These are phyloP conservation scores for Lanmaoa rubissima DNA, from an alignment of 768 basidiomycete species.

Conservation along the genomic window DNA sequence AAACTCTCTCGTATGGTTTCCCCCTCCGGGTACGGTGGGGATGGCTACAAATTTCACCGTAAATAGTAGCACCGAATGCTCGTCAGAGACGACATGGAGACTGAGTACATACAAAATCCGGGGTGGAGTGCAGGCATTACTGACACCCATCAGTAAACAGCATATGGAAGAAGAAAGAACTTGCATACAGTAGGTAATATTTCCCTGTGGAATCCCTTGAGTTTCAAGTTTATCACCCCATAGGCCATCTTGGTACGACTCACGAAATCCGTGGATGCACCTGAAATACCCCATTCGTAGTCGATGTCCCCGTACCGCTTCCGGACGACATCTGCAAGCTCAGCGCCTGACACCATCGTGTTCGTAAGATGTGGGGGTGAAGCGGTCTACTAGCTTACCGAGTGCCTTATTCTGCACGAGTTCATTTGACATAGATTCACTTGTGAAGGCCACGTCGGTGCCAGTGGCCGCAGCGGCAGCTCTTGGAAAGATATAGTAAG, in stretches of 20 bases:
- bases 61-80: not conserved
- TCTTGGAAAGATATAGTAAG: conserved; percentile 32
- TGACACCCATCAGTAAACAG: conserved; percentile 19
- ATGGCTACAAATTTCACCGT: conserved; percentile 50
- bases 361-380: not conserved
- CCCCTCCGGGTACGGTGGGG: conserved; percentile 66
- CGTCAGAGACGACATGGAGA: not conserved
- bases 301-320: conserved; percentile 63
- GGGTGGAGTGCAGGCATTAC: conserved; percentile 72
- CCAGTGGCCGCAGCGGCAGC: conserved; percentile 68
- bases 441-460: conserved; percentile 48
- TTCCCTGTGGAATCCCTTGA: conserved; percentile 30
- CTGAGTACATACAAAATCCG: conserved; percentile 44
- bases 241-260: conserved; percentile 26
- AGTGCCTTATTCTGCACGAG: conserved; percentile 67
- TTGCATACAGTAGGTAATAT: conserved; percentile 67
- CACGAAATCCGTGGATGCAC: conserved; percentile 83
- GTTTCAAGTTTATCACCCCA: not conserved
- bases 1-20: conserved; percentile 76
- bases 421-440: conserved; percentile 43
- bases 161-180: not conserved
- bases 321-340: conserved; percentile 59
- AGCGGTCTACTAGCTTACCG: conserved; percentile 33
- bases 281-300: conserved; percentile 62
- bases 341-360: conserved; percentile 44